These are phyloP conservation scores for Colletotrichum liriopes DNA, from an alignment of 2,329 filamentous ascomycete genomes.

Conservation along the genomic window DNA sequence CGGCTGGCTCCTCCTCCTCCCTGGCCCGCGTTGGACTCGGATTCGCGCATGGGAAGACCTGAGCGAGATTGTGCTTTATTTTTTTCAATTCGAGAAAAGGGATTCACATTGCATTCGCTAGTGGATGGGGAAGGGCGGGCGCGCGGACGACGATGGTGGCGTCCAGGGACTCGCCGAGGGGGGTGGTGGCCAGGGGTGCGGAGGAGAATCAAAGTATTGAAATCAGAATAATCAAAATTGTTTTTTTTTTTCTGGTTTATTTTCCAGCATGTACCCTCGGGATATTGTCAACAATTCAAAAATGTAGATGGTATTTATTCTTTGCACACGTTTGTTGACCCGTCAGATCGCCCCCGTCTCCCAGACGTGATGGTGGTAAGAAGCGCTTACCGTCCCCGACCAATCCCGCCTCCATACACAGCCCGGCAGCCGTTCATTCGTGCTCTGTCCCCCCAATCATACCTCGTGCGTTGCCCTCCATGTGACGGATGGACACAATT, in stretches of 20 bases:
- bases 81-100: background rate
- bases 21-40: too few species aligned
- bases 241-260: background rate
- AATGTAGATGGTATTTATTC: background rate
- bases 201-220: background rate
- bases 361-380: constrained; percentile 17
- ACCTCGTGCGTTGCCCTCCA: background rate
- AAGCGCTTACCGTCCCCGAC: constrained; percentile 11
- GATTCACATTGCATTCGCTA: background rate
- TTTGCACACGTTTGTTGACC: background rate
- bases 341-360: background rate
- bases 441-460: constrained; percentile 20
- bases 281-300: background rate
- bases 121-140: background rate
- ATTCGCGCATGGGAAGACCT: too few species aligned
- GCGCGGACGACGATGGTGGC: constrained; percentile 17
- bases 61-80: background rate
- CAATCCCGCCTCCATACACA: constrained; percentile 5
- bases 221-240: background rate
- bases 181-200: background rate
- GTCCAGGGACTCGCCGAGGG: background rate
- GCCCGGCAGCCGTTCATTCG: background rate
- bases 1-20: too few species aligned
- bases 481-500: background rate
- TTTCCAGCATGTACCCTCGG: background rate